phyloP scores from a whole-genome alignment of 805 yeast species.

The Metschnikowia arizonensis region DNA sequence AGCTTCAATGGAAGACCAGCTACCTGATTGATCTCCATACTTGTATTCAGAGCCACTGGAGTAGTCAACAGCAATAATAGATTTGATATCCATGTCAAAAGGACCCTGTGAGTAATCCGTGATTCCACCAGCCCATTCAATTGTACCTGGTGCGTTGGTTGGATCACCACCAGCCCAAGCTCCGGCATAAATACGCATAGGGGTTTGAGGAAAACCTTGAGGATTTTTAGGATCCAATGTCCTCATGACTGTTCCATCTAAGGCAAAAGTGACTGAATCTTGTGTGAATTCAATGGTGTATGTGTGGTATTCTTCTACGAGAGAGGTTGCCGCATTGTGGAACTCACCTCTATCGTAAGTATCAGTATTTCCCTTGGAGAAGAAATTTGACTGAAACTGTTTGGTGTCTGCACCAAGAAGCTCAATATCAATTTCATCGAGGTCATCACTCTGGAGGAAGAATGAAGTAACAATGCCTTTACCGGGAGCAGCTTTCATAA shows the following conservation, averaged over 20 bases:
- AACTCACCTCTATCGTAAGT: constrained; percentile 78
- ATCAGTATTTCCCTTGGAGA: constrained; percentile 73
- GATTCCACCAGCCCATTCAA: constrained; percentile 26
- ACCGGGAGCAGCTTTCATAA: constrained; percentile 70
- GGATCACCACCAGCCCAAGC: constrained; percentile 52
- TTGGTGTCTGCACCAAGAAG: constrained; percentile 78
- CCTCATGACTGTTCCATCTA: constrained; percentile 70
- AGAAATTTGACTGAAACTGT: constrained; percentile 74
- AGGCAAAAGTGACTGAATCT: constrained; percentile 59
- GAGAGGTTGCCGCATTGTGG: constrained; percentile 51
- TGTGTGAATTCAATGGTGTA: constrained; percentile 84
- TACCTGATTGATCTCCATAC: constrained; percentile 39
- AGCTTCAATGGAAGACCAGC: constrained; percentile 36
- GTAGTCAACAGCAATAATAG: constrained; percentile 35
- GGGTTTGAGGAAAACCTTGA: constrained; percentile 87
- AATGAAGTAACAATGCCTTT: constrained; percentile 77
- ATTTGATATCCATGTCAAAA: constrained; percentile 21
- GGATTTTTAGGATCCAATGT: constrained; percentile 48
- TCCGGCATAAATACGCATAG: constrained; percentile 52
- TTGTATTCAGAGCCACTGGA: constrained; percentile 43
- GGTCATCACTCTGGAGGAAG: constrained; percentile 75
- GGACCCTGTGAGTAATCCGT: constrained; percentile 24
- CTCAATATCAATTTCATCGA: constrained; percentile 87
- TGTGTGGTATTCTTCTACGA: constrained; percentile 61
- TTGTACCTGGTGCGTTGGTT: constrained; percentile 21